A percentile compares a stretch with the other conserved stretches of the same genome.
phyloP scores from a whole-genome alignment of 2,329 filamentous ascomycete genomes.

The Aureobasidium sp. region DNA sequence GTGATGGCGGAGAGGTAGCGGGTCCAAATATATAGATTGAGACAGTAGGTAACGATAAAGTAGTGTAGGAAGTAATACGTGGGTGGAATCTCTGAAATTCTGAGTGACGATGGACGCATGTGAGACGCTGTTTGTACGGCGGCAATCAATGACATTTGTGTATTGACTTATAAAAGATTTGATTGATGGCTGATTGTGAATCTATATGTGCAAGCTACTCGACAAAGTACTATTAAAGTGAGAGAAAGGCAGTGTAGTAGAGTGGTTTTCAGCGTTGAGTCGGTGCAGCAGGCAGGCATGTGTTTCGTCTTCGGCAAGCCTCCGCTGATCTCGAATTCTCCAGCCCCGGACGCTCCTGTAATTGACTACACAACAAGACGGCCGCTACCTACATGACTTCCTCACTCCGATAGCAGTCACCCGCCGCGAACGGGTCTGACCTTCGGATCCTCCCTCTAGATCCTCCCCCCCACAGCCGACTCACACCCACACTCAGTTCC shows the following conservation, averaged over 20 bases:
- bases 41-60: neutral
- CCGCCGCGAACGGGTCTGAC: constrained; percentile 46
- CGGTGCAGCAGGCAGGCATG: neutral
- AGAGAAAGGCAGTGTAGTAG: neutral
- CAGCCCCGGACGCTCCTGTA: neutral
- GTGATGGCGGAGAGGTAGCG: neutral
- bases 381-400: neutral
- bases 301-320: neutral
- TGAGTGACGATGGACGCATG: neutral
- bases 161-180: no score
- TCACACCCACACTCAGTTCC: neutral
- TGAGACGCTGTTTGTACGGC: neutral
- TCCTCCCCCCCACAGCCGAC: constrained; percentile 17
- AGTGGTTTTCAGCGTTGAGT: neutral
- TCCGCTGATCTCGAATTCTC: neutral
- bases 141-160: neutral
- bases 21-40: neutral
- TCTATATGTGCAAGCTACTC: neutral
- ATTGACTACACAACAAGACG: neutral
- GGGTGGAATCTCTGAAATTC: neutral
- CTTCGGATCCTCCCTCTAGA: constrained; percentile 20
- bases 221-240: neutral
- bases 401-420: constrained; percentile 17
- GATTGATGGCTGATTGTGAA: neutral
- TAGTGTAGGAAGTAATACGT: neutral